phyloP scores from a whole-genome alignment of 352 stramenopile genomes.

The Phytopythium cucurbitacearum region DNA sequence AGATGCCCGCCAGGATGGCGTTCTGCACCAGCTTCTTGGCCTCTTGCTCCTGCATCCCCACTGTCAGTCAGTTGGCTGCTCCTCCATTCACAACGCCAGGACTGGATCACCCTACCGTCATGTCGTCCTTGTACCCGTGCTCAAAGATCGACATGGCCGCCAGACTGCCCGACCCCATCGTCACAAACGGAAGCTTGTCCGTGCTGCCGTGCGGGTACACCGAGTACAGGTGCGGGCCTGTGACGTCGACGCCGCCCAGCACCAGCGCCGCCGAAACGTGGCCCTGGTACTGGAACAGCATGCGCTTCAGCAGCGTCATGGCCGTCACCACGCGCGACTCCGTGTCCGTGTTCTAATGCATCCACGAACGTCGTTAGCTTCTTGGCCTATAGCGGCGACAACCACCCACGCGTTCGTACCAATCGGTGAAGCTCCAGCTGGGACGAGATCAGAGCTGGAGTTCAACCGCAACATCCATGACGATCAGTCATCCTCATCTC shows the following conservation, averaged over 20 bases:
- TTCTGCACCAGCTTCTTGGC: slow-evolving; percentile 96
- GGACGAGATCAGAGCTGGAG: slow-evolving; percentile 64
- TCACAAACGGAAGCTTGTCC: slow-evolving; percentile 97
- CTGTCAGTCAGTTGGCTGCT: slow-evolving; percentile 2
- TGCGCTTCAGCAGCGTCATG: slow-evolving; percentile 96
- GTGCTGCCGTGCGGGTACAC: slow-evolving; percentile 98
- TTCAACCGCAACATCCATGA: background rate
- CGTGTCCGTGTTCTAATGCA: slow-evolving; percentile 65
- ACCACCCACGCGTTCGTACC: slow-evolving; percentile 33
- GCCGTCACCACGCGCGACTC: slow-evolving; percentile 94
- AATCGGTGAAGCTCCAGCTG: slow-evolving; percentile 95
- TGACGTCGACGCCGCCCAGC: slow-evolving; percentile 96
- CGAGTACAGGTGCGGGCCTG: slow-evolving; percentile 96
- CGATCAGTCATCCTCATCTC: background rate
- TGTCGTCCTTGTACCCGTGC: slow-evolving; percentile 92
- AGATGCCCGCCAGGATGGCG: slow-evolving; percentile 96
- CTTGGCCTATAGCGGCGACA: background rate
- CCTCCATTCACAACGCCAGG: background rate
- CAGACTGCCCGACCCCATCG: slow-evolving; percentile 98
- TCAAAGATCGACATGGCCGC: slow-evolving; percentile 98
- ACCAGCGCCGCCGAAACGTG: slow-evolving; percentile 95
- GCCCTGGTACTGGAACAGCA: slow-evolving; percentile 97
- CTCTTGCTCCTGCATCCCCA: slow-evolving; percentile 79
- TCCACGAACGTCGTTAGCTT: slow-evolving; percentile 6
- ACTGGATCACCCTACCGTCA: slow-evolving; percentile 54